Percentiles rank a stretch among this genome's conserved stretches.
Evolutionary conservation across 495 filamentous ascomycete species (phyloP).

Genomic region (Trichoderma gamsii): DNA sequence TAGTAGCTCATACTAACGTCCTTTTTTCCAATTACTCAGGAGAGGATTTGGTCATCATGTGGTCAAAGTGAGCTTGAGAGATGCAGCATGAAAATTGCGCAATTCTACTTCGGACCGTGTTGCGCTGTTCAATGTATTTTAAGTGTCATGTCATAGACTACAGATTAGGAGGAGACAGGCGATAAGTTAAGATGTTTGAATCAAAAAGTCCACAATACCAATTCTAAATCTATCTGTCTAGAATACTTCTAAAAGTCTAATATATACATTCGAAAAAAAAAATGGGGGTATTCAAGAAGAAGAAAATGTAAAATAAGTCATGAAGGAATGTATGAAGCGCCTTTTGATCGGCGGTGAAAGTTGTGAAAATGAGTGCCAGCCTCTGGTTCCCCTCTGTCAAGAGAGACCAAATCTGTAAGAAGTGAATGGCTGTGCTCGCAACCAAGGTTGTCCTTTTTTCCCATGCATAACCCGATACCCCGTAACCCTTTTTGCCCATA

Average conservation of each 20-base stretch:
- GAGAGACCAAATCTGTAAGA: slow-evolving; percentile 1
- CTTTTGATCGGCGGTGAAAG: neutral
- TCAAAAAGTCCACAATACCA: neutral
- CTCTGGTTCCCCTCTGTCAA: neutral
- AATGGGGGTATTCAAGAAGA: slow-evolving; percentile 16
- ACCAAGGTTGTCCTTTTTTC: neutral
- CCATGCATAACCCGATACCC: neutral
- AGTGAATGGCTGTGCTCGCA: slow-evolving; percentile 10
- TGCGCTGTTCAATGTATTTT: neutral
- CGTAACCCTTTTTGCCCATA: slow-evolving; percentile 2
- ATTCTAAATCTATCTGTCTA: slow-evolving; percentile 6
- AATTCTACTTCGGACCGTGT: neutral
- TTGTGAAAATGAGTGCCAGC: slow-evolving; percentile 5
- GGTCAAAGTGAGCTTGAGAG: neutral
- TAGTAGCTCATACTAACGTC: neutral
- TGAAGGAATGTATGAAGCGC: slow-evolving; percentile 21
- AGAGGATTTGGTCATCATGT: neutral
- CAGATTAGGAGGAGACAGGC: neutral
- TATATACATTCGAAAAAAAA: slow-evolving; percentile 6
- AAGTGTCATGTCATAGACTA: neutral
- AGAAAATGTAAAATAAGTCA: slow-evolving; percentile 5
- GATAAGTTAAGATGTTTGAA: neutral
- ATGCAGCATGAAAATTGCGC: neutral
- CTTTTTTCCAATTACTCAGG: neutral
- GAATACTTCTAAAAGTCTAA: neutral